Evolutionary conservation across 2,329 filamentous ascomycete species (phyloP).

Genomic region (Aspergillus quadricinctus): DNA sequence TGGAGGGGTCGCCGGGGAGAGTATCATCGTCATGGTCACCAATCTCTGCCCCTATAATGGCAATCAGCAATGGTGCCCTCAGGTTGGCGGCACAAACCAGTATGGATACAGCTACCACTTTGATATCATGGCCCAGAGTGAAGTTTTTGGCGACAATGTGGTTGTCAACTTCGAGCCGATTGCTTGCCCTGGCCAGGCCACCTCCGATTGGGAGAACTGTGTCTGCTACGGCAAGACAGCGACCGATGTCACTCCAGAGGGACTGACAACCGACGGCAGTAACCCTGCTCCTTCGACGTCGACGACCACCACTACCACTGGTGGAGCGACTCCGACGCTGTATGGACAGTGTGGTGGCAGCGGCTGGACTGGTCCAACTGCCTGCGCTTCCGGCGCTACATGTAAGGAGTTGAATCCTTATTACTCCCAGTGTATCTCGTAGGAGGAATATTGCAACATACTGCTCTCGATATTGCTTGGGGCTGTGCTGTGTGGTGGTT

Average conservation of each 20-base stretch:
- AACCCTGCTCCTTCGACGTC: neutral
- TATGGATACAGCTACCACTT: conserved; percentile 37
- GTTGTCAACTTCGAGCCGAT: conserved; percentile 32
- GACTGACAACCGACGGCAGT: neutral
- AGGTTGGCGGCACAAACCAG: conserved; percentile 25
- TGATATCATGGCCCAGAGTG: conserved; percentile 31
- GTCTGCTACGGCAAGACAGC: conserved; percentile 18
- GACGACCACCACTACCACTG: neutral
- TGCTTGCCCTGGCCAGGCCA: conserved; percentile 23
- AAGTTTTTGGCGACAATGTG: conserved; percentile 31
- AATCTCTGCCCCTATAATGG: conserved; percentile 35
- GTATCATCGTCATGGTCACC: conserved; percentile 28
- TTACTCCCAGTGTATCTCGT: conserved; percentile 16
- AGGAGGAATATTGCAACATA: neutral
- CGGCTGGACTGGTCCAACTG: conserved; percentile 12
- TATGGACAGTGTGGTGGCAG: conserved; percentile 17
- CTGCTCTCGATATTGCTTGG: neutral
- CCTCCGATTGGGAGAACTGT: conserved; percentile 22
- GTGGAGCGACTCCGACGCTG: conserved; percentile 7
- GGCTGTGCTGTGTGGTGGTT: neutral
- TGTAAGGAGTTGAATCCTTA: conserved; percentile 5
- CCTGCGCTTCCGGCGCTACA: conserved; percentile 6
- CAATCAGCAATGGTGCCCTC: conserved; percentile 34
- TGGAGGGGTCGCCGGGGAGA: conserved; percentile 17
- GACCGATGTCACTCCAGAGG: conserved; percentile 9